These are phyloP conservation scores for Ophiocordyceps australis DNA, from an alignment of 2,329 filamentous ascomycete genomes.

Conservation along the genomic window DNA sequence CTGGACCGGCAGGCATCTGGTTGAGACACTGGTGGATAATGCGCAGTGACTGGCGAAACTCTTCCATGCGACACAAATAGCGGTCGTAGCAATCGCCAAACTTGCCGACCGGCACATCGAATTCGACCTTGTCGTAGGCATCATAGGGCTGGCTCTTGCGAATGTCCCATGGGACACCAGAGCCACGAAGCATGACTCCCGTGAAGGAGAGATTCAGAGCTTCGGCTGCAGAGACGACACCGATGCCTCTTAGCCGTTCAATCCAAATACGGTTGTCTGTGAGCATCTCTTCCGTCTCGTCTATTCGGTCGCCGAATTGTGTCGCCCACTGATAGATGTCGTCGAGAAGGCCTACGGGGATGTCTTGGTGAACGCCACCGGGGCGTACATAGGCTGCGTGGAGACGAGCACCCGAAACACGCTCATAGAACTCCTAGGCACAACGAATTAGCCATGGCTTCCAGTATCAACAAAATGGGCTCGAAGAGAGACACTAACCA, in stretches of 20 bases:
- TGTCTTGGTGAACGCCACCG: conserved; percentile 89
- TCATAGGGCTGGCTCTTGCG: conserved; percentile 96
- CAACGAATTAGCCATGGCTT: neutral
- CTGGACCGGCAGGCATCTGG: conserved; percentile 90
- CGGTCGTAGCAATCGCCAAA: conserved; percentile 99
- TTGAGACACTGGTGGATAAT: conserved; percentile 99
- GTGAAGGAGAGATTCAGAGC: conserved; percentile 96
- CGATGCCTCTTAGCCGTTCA: conserved; percentile 75
- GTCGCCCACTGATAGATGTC: conserved; percentile 99
- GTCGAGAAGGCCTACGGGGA: conserved; percentile 83
- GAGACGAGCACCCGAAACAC: conserved; percentile 92
- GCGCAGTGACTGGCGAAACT: conserved; percentile 93
- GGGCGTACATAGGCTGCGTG: conserved; percentile 95
- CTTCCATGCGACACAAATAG: conserved; percentile 98
- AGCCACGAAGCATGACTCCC: conserved; percentile 94
- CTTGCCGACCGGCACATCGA: conserved; percentile 88
- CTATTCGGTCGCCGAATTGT: conserved; percentile 94
- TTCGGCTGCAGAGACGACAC: conserved; percentile 78
- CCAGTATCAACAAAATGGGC: neutral
- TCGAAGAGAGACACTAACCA: conserved; percentile 44
- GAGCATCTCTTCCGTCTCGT: conserved; percentile 95
- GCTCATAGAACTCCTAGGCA: conserved; percentile 99
- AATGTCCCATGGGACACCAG: conserved; percentile 88
- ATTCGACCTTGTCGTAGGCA: conserved; percentile 94
- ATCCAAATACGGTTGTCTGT: conserved; percentile 99